Conservation (phyloP, 73 alveolate species). For the Urostyla sp. region DNA sequence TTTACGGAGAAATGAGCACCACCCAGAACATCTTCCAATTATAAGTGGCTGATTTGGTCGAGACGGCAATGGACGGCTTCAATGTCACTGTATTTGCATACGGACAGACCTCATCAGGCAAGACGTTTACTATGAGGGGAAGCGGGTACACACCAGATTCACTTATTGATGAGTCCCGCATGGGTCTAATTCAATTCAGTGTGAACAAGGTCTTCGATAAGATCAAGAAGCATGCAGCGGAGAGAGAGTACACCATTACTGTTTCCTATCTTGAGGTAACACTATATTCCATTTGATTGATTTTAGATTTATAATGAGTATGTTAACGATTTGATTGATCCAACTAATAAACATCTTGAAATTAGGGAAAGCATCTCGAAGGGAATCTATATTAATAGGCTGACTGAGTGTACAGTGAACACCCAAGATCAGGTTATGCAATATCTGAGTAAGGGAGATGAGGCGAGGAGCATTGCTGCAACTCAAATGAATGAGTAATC, state of each 20-base stretch:
- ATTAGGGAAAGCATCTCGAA: constrained; percentile 77
- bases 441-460: constrained; percentile 80
- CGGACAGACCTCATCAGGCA: constrained; percentile 93
- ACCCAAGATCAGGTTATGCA: constrained; percentile 74
- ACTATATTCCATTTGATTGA: neutral
- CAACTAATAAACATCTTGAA: constrained; percentile 76
- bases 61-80: constrained; percentile 81
- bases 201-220: constrained; percentile 74
- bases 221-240: constrained; percentile 17
- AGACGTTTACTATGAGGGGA: constrained; percentile 92
- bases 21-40: constrained; percentile 80
- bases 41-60: constrained; percentile 68
- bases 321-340: constrained; percentile 83
- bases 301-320: constrained; percentile 81
- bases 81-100: constrained; percentile 89
- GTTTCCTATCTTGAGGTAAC: constrained; percentile 76
- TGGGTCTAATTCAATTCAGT: constrained; percentile 88
- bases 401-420: constrained; percentile 73
- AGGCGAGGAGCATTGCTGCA: constrained; percentile 83
- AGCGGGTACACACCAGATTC: constrained; percentile 60
- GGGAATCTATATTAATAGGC: constrained; percentile 81
- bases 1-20: constrained; percentile 71
- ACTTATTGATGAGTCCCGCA: too few relatives aligned
- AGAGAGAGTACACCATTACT: constrained; percentile 57
- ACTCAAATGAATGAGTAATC: constrained; percentile 87